Percentiles rank a stretch among this genome's conserved stretches.
phyloP scores from a whole-genome alignment of 169 alveolate species.

The Babesia bovis region DNA sequence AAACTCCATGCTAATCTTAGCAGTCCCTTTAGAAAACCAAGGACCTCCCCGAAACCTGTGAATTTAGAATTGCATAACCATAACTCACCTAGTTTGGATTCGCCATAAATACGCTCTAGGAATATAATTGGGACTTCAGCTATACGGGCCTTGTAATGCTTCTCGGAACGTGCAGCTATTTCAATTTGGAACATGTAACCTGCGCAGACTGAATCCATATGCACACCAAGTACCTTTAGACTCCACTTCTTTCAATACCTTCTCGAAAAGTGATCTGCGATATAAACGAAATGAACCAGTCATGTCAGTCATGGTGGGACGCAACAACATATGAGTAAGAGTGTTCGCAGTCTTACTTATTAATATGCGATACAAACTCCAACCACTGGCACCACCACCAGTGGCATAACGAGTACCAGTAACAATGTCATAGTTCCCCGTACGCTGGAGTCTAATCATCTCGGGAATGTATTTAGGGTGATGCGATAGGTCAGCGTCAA shows the following conservation, averaged over 20 bases:
- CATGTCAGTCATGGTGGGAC: conserved; percentile 84
- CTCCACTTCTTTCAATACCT: conserved; percentile 55
- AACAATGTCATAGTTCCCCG: conserved; percentile 89
- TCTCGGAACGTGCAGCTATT: conserved; percentile 90
- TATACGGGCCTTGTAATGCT: conserved; percentile 81
- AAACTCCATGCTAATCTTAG: conserved; percentile 27
- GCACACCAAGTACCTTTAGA: conserved; percentile 7
- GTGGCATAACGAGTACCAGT: conserved; percentile 93
- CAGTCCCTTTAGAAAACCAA: conserved; percentile 29
- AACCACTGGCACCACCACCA: conserved; percentile 96
- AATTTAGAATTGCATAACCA: background rate
- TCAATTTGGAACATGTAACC: conserved; percentile 98
- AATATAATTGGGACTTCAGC: conserved; percentile 96
- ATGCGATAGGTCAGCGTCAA: conserved; percentile 98
- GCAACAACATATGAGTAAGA: conserved; percentile 81
- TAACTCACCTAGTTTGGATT: conserved; percentile 85
- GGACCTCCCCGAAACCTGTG: conserved; percentile 37
- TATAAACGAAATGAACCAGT: conserved; percentile 96
- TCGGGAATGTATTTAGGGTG: conserved; percentile 93
- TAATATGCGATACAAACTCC: conserved; percentile 91
- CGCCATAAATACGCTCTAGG: conserved; percentile 95
- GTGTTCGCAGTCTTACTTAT: conserved; percentile 94
- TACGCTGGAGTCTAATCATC: conserved; percentile 87
- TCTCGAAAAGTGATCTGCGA: conserved; percentile 86
- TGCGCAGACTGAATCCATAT: background rate